phyloP scores from a whole-genome alignment of 179 eudicot species.

The Silene coronaria region DNA sequence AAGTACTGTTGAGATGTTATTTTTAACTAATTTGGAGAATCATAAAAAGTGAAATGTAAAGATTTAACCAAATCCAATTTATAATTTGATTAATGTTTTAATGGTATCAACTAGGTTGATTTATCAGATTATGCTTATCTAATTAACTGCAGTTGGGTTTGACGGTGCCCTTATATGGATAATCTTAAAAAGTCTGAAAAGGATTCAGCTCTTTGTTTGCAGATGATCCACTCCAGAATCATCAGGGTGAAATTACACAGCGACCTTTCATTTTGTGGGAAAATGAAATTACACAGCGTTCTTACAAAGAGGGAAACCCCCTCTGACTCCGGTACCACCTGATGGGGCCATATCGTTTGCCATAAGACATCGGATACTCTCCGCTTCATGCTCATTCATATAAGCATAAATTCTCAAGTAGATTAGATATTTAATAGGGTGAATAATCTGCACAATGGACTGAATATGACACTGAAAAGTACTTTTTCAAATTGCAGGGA shows the following conservation, averaged over 20 bases:
- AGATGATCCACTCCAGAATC: neutral
- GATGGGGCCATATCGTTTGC: no score
- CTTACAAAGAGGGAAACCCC: neutral
- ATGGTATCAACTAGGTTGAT: neutral
- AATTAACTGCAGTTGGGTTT: neutral
- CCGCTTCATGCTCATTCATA: neutral
- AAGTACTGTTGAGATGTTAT: constrained; percentile 3
- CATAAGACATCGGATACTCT: no score
- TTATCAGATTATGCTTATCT: neutral
- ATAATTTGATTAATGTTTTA: neutral
- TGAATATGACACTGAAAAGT: neutral
- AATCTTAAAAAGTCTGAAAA: neutral
- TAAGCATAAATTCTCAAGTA: neutral
- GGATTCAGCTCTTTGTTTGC: neutral
- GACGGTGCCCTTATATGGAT: neutral
- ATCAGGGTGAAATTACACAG: no score
- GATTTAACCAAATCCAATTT: constrained; percentile 9
- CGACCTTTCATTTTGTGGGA: no score
- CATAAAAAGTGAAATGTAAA: constrained; percentile 12
- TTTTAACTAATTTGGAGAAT: constrained; percentile 21
- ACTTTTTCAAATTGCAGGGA: neutral
- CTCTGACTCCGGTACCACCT: neutral
- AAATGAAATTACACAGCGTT: no score
- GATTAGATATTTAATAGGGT: neutral
- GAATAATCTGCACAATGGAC: neutral